These are phyloP conservation scores for Zangia roseola DNA, from an alignment of 768 basidiomycete genomes.

Conservation along the genomic window DNA sequence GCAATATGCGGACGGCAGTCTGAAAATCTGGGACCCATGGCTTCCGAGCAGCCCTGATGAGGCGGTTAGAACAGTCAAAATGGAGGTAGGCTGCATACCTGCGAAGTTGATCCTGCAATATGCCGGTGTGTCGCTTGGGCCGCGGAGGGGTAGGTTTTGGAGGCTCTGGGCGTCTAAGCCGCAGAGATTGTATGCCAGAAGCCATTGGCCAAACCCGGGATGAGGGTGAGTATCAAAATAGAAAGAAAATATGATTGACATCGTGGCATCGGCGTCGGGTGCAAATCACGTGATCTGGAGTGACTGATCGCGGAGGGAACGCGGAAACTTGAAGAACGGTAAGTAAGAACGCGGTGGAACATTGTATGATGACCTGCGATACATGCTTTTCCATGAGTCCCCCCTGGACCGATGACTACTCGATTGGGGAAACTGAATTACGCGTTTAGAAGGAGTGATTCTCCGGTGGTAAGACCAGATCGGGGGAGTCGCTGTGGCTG, in stretches of 20 bases:
- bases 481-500: constrained; percentile 31
- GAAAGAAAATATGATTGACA: not conserved
- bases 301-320: constrained; percentile 1
- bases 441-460: constrained; percentile 23
- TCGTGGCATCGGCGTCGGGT: not conserved
- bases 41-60: constrained; percentile 57
- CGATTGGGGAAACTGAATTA: constrained; percentile 11
- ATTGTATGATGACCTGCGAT: not conserved
- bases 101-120: constrained; percentile 79
- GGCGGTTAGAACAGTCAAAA: constrained; percentile 8
- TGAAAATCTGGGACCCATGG: constrained; percentile 89
- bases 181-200: constrained; percentile 48
- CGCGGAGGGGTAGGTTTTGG: constrained; percentile 25
- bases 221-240: not conserved
- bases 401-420: not conserved
- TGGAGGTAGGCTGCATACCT: constrained; percentile 41
- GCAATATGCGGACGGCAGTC: constrained; percentile 77
- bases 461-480: constrained; percentile 27
- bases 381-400: not conserved
- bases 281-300: constrained; percentile 12
- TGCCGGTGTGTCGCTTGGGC: constrained; percentile 55
- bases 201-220: constrained; percentile 31
- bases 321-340: too few species aligned
- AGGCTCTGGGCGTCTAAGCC: constrained; percentile 46
- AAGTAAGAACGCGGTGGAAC: not conserved